Percentiles rank a stretch among this genome's conserved stretches.
Conservation (phyloP, 192 early-diverging fungal species). For the Rhizophagus clarus region DNA sequence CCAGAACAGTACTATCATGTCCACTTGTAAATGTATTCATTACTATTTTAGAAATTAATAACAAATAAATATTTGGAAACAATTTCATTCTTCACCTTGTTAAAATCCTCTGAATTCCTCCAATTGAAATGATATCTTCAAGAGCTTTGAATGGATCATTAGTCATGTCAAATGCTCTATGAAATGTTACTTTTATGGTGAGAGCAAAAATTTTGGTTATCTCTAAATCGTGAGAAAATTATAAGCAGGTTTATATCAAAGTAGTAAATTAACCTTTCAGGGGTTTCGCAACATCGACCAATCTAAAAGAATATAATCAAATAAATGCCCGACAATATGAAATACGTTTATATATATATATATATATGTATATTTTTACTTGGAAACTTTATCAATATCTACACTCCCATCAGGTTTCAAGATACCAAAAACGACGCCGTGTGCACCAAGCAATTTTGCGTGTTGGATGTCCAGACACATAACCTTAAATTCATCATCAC, state of each 20-base stretch:
- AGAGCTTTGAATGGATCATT: conserved; percentile 59
- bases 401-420: conserved; percentile 56
- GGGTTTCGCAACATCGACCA: conserved; percentile 54
- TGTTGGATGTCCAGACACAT: conserved; percentile 51
- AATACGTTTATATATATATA: too few relatives aligned
- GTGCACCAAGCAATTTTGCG: conserved; percentile 45
- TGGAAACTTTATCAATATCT: conserved; percentile 50
- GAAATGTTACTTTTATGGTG: conserved; percentile 57
- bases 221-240: neutral
- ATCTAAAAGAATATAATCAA: conserved; percentile 25
- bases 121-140: conserved; percentile 57
- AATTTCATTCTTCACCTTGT: conserved; percentile 42
- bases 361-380: too few relatives aligned
- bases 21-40: conserved; percentile 38
- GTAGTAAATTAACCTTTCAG: conserved; percentile 39
- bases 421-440: conserved; percentile 69
- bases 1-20: conserved; percentile 56
- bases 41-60: neutral
- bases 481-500: conserved; percentile 48
- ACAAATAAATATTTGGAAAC: neutral
- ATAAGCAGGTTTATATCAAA: neutral
- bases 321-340: too few relatives aligned
- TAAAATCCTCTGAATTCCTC: conserved; percentile 63
- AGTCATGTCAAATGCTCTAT: conserved; percentile 70
- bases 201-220: neutral